Evolutionary conservation across 805 yeast genomes (phyloP), one percentile per base, ranked within the genome.

Genomic region (Pichia scutulata): DNA sequence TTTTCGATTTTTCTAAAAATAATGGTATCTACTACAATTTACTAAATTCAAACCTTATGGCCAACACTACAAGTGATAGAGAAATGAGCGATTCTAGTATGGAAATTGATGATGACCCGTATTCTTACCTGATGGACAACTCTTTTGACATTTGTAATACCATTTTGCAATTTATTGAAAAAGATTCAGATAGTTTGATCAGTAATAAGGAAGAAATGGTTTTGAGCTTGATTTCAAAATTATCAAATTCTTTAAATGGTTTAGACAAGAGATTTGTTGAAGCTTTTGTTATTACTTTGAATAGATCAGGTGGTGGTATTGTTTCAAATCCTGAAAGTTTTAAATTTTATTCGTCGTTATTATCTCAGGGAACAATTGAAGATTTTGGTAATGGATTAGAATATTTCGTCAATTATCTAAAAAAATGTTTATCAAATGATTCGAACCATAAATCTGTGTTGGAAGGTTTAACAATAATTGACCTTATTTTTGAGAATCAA

Each of bases 51-150:
- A 55, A 52, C n/a, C 51, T 59, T 3, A 43, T 65, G 43, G 58
- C 55, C 30, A 59, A 57, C 10, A 48, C 52, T 28, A 54, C 62
- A 7, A 33, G 43, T 3, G 39, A 30, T 13, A 55, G 66, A 39
- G 48, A 66, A 13, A 59, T 58, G 14, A 72, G 78, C 4, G 77
- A 72, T 56, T 69, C 70, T 13, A 69, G 74, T 25, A 70, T 74
- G 67, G 56, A 51, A 43, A 50, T 55, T 5, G 65, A 59, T 18
- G 64, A 57, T 37, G 70, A 67, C 48, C 71, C 71, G 7, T 49
- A 53, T 14, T 53, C 52, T 2, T 41, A 50, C 4, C 49, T 68
- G 21, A 23, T 43, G 3, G 43, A 21, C 3, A 51, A 54, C 14
- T 23, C 49, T 6, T 41, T 46, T 1, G n/a, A 39, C 16, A 47